Conservation (phyloP, 2,329 filamentous ascomycete genomes). For the Alternaria sp. region DNA sequence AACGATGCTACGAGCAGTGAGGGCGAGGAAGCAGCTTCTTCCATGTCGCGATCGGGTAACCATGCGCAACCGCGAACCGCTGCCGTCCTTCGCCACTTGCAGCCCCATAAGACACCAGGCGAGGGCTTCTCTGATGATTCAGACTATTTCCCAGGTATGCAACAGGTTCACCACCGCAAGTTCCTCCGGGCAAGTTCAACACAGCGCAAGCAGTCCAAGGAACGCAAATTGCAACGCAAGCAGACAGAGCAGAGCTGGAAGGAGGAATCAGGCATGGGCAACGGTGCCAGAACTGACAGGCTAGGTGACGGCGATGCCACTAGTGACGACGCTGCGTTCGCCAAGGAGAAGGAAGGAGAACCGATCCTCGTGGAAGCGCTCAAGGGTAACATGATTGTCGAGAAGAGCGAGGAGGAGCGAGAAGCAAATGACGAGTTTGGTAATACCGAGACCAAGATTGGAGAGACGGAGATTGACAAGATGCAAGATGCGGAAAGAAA, state of each 20-base stretch:
- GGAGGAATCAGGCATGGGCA: slow-evolving; percentile 59
- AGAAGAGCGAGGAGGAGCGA: slow-evolving; percentile 38
- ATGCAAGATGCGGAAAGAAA: slow-evolving; percentile 43
- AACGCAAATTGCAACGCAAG: slow-evolving; percentile 46
- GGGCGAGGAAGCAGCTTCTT: slow-evolving; percentile 30
- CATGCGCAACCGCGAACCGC: slow-evolving; percentile 39
- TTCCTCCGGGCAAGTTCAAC: slow-evolving; percentile 39
- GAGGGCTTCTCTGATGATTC: slow-evolving; percentile 56
- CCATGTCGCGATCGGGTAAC: slow-evolving; percentile 25
- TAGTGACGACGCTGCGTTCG: slow-evolving; percentile 29
- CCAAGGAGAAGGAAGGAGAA: slow-evolving; percentile 19
- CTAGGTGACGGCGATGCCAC: slow-evolving; percentile 54
- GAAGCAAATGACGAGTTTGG: slow-evolving; percentile 25
- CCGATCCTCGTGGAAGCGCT: slow-evolving; percentile 44
- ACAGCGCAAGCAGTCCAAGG: slow-evolving; percentile 45
- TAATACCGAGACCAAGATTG: slow-evolving; percentile 27
- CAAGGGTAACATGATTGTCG: slow-evolving; percentile 47
- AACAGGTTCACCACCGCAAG: slow-evolving; percentile 39
- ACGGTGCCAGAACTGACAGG: slow-evolving; percentile 55
- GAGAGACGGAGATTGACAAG: slow-evolving; percentile 39
- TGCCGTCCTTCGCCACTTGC: slow-evolving; percentile 45
- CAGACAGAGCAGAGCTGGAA: slow-evolving; percentile 54
- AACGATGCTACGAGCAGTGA: slow-evolving; percentile 42
- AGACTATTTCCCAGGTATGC: slow-evolving; percentile 53
- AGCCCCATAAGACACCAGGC: slow-evolving; percentile 34